These are phyloP conservation scores for Hura crepitans DNA, from an alignment of 441 rosid genomes.

Conservation along the genomic window DNA sequence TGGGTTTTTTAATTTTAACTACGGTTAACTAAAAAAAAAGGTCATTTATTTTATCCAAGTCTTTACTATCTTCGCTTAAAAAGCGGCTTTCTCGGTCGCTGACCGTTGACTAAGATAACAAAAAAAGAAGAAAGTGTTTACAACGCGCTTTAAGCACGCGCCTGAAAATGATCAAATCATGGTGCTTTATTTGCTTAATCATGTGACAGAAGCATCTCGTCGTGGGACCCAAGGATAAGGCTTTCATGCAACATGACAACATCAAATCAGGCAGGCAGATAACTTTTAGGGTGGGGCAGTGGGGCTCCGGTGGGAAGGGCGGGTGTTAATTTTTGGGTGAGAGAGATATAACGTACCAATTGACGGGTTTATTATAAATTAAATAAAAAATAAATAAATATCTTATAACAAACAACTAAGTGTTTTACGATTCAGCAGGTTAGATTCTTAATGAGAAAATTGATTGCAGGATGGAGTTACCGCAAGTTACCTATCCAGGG, in stretches of 20 bases:
- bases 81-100: constrained; percentile 54
- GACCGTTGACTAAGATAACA: constrained; percentile 44
- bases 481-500: constrained; percentile 12
- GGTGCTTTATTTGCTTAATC: constrained; percentile 25
- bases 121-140: accelerated
- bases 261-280: constrained; percentile 21
- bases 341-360: neutral
- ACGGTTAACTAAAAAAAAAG: too few relatives aligned
- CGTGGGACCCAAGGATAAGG: constrained; percentile 25
- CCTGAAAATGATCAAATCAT: constrained; percentile 38
- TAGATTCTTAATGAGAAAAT: too few relatives aligned
- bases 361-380: too few relatives aligned
- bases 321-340: too few relatives aligned
- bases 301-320: constrained; percentile 28
- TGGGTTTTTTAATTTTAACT: too few relatives aligned
- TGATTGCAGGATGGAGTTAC: neutral
- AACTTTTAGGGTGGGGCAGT: constrained; percentile 9
- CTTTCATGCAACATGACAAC: constrained; percentile 9
- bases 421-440: neutral
- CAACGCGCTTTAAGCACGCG: constrained; percentile 33
- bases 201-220: constrained; percentile 16
- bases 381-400: too few relatives aligned
- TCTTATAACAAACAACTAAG: too few relatives aligned
- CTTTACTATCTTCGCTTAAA: constrained; percentile 33
- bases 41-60: too few relatives aligned